Percentiles rank a stretch among this genome's conserved stretches.
Evolutionary conservation across 2,329 filamentous ascomycete genomes (phyloP).

Genomic region (Fusarium palustre): DNA sequence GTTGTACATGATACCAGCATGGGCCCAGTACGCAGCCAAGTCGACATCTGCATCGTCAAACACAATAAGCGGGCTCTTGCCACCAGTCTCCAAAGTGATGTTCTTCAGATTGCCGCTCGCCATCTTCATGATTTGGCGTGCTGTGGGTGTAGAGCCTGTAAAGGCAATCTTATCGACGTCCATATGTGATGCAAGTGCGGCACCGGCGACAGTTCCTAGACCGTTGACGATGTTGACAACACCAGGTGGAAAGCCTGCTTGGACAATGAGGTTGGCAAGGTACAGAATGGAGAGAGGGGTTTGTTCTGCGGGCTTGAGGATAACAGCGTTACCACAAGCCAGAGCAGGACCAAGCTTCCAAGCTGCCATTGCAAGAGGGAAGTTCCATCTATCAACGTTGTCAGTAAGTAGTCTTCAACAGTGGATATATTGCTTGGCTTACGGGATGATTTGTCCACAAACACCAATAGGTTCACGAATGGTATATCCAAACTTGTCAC

Average conservation of each 20-base stretch:
- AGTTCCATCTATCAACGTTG: conserved; percentile 68
- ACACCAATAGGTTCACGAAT: conserved; percentile 82
- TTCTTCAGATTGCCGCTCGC: conserved; percentile 75
- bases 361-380: conserved; percentile 60
- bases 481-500: conserved; percentile 79
- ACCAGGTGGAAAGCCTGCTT: conserved; percentile 82
- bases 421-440: not conserved
- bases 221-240: conserved; percentile 83
- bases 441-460: conserved; percentile 77
- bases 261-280: conserved; percentile 73
- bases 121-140: conserved; percentile 80
- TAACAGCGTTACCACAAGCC: conserved; percentile 71
- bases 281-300: conserved; percentile 74
- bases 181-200: conserved; percentile 74
- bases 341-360: conserved; percentile 83
- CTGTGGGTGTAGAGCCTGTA: conserved; percentile 79
- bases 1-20: conserved; percentile 67
- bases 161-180: conserved; percentile 83
- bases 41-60: conserved; percentile 75
- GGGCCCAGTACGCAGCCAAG: conserved; percentile 72
- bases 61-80: conserved; percentile 73
- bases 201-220: conserved; percentile 74
- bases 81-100: conserved; percentile 74
- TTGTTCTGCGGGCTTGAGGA: conserved; percentile 76
- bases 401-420: not conserved